Conservation (phyloP, 768 basidiomycete species). For the Chalciporus chontae region DNA sequence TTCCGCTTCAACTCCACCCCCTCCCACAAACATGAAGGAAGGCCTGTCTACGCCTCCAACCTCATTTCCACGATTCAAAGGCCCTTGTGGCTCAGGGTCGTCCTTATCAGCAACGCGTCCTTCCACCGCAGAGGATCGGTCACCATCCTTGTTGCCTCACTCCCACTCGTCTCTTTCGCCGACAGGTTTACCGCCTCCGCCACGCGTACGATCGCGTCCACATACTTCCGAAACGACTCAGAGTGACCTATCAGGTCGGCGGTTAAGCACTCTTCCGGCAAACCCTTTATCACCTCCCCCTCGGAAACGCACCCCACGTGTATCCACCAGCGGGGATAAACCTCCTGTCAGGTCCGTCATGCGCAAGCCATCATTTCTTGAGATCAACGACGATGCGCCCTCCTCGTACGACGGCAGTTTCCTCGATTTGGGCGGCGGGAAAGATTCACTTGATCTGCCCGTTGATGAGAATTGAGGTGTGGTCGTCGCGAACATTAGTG, state of each 20-base stretch:
- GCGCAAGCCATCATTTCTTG: conserved; percentile 69
- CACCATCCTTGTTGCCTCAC: conserved; percentile 17
- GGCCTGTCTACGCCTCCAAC: conserved; percentile 29
- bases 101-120: conserved; percentile 27
- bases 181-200: conserved; percentile 49
- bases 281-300: conserved; percentile 36
- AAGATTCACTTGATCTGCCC: conserved; percentile 38
- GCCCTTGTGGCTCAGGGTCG: conserved; percentile 15
- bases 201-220: conserved; percentile 34
- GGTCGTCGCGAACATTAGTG: conserved; percentile 29
- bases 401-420: conserved; percentile 33
- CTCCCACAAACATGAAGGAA: conserved; percentile 30
- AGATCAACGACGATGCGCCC: conserved; percentile 47
- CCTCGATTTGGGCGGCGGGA: conserved; percentile 37
- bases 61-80: conserved; percentile 20
- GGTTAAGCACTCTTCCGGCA: conserved; percentile 29
- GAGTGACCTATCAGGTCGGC: conserved; percentile 3
- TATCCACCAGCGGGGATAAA: conserved; percentile 29
- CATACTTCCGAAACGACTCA: conserved; percentile 9
- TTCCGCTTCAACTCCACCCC: conserved; percentile 36
- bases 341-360: conserved; percentile 51
- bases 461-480: conserved; percentile 18
- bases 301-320: not conserved
- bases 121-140: conserved; percentile 34
- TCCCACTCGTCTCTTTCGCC: conserved; percentile 29